Evolutionary conservation across 768 basidiomycete species (phyloP).

Genomic region (Boletus rubropictus): DNA sequence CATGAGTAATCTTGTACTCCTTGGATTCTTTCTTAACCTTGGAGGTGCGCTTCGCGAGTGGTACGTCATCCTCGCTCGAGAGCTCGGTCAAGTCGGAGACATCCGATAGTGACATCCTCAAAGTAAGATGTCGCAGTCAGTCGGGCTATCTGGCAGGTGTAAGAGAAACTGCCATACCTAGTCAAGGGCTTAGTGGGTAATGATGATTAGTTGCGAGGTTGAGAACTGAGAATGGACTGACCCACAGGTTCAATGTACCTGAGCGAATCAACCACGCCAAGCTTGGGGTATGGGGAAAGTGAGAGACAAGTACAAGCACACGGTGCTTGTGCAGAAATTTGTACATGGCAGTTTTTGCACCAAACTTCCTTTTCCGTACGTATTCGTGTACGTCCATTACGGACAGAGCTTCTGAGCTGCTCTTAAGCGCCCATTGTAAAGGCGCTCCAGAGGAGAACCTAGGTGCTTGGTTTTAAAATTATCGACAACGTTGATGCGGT

Average conservation of each 20-base stretch:
- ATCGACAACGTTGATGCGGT: neutral
- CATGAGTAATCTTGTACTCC: constrained; percentile 29
- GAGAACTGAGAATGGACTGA: neutral
- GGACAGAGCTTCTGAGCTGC: neutral
- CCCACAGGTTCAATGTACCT: neutral
- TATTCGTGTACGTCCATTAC: neutral
- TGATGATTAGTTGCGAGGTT: neutral
- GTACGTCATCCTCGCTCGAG: constrained; percentile 33
- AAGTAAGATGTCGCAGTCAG: neutral
- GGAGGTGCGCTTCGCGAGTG: constrained; percentile 19
- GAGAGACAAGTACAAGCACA: neutral
- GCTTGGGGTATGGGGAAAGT: neutral
- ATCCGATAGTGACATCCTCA: constrained; percentile 35
- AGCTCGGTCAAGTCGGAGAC: constrained; percentile 46
- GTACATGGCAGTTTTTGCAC: neutral
- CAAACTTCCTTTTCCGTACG: constrained; percentile 18
- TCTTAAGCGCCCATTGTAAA: neutral
- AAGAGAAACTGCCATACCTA: neutral
- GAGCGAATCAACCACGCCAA: neutral
- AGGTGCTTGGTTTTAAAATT: neutral
- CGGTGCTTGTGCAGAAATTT: constrained; percentile 12
- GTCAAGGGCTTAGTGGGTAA: neutral
- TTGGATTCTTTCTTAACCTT: constrained; percentile 21
- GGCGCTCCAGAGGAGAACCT: neutral
- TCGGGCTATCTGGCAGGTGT: neutral